Conservation (phyloP, 768 basidiomycete species). For the Mrakia frigida region DNA sequence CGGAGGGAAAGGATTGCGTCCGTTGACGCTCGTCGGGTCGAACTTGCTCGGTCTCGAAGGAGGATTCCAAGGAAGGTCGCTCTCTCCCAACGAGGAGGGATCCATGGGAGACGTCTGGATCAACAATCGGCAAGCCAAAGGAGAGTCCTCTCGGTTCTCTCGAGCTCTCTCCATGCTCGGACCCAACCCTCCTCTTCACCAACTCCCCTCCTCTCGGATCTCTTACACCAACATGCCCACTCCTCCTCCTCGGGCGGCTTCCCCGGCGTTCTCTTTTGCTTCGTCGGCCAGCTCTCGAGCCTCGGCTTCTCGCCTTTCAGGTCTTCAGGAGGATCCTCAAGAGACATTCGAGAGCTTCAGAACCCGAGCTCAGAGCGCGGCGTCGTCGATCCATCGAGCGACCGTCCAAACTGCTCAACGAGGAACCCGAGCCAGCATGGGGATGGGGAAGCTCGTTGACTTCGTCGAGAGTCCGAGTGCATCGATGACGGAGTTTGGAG, state of each 20-base stretch:
- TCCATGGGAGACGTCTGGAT: constrained; percentile 14
- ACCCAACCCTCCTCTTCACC: constrained; percentile 6
- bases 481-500: constrained; percentile 4
- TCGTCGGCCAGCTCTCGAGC: constrained; percentile 9
- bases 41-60: not conserved
- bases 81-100: constrained; percentile 24
- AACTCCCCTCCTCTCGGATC: constrained; percentile 8
- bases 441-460: constrained; percentile 16
- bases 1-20: constrained; percentile 7
- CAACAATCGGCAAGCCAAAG: constrained; percentile 7
- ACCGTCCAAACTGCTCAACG: constrained; percentile 6
- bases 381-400: constrained; percentile 16
- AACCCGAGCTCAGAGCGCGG: not conserved
- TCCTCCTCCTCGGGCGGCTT: constrained; percentile 6
- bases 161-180: constrained; percentile 15
- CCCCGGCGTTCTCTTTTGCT: constrained; percentile 10
- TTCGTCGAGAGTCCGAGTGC: constrained; percentile 6
- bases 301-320: not conserved
- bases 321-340: not conserved
- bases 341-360: constrained; percentile 1
- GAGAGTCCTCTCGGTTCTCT: constrained; percentile 8
- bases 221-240: constrained; percentile 9
- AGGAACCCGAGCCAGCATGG: not conserved
- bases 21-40: constrained; percentile 4
- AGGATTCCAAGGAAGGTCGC: constrained; percentile 3